Percentiles rank a stretch among this genome's conserved stretches.
These are phyloP conservation scores for Alternaria brassicicola DNA, from an alignment of 2,329 filamentous ascomycete genomes.

Conservation along the genomic window DNA sequence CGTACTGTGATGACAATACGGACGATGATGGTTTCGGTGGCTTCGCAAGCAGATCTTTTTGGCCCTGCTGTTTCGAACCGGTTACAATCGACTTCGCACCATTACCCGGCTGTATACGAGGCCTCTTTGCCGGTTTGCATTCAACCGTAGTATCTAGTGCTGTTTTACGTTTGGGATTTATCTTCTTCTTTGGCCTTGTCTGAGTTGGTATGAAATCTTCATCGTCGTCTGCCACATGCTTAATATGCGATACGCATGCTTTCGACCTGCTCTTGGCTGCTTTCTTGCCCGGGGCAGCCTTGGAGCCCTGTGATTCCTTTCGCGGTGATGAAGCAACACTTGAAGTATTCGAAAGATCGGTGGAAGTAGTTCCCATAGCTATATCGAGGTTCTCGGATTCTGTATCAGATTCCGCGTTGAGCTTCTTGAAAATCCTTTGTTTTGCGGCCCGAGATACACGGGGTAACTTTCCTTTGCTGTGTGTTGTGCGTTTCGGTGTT, in stretches of 20 bases:
- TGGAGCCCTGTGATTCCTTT: constrained; percentile 1
- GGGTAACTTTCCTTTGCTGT: constrained; percentile 23
- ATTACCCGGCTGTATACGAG: background rate
- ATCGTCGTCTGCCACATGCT: constrained; percentile 17
- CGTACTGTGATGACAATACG: constrained; percentile 2
- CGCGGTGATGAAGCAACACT: background rate
- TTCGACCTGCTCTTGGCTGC: background rate
- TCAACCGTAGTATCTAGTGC: background rate
- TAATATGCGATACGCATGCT: background rate
- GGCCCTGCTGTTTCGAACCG: background rate
- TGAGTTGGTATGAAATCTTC: constrained; percentile 15
- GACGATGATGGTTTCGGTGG: constrained; percentile 3
- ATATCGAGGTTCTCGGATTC: background rate
- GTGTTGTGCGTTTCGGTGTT: background rate
- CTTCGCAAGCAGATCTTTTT: background rate
- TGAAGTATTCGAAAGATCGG: background rate
- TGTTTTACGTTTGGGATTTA: constrained; percentile 18
- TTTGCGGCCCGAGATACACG: constrained; percentile 23
- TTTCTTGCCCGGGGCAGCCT: background rate
- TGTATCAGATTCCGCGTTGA: constrained; percentile 4
- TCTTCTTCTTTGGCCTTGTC: constrained; percentile 3
- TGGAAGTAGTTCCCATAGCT: background rate
- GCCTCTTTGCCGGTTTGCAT: background rate
- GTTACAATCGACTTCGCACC: background rate
- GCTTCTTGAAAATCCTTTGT: constrained; percentile 11